phyloP scores from a whole-genome alignment of 257 asterid species.

The Parsonsia alboflavescens region DNA sequence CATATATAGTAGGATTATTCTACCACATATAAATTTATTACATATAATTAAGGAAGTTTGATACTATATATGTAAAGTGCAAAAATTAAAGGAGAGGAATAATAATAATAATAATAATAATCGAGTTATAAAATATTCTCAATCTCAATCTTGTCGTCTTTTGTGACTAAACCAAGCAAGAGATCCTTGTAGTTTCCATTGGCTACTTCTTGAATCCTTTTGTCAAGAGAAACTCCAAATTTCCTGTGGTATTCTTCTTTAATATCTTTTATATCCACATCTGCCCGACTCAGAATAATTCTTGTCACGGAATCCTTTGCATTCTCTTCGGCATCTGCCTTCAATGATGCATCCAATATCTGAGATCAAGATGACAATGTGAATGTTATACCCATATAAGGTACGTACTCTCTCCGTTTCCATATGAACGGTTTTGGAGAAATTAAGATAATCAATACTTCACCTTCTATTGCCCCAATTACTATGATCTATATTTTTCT shows the following conservation, averaged over 20 bases:
- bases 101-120: no score
- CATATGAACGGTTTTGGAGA: no score
- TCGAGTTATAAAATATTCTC: background rate
- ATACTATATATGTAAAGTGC: no score
- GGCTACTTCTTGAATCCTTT: conserved; percentile 55
- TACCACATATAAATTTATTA: no score
- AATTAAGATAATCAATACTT: no score
- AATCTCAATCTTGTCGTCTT: conserved; percentile 11
- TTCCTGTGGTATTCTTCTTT: conserved; percentile 42
- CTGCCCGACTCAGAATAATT: conserved; percentile 64
- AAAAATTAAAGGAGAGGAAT: no score
- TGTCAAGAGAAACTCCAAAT: conserved; percentile 36
- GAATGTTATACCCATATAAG: no score
- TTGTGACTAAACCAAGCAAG: conserved; percentile 57
- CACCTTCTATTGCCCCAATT: no score
- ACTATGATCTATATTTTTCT: no score
- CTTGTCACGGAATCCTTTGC: conserved; percentile 58
- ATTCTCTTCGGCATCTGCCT: conserved; percentile 44
- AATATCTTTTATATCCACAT: conserved; percentile 60
- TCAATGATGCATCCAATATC: conserved; percentile 51
- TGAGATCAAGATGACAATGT: background rate
- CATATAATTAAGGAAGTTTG: no score
- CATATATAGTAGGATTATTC: no score
- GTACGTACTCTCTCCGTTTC: no score
- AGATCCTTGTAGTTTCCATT: conserved; percentile 75